Base-by-base conservation (phyloP, 352 stramenopile species). In the Pythium rhizo-oryzae region DNA sequence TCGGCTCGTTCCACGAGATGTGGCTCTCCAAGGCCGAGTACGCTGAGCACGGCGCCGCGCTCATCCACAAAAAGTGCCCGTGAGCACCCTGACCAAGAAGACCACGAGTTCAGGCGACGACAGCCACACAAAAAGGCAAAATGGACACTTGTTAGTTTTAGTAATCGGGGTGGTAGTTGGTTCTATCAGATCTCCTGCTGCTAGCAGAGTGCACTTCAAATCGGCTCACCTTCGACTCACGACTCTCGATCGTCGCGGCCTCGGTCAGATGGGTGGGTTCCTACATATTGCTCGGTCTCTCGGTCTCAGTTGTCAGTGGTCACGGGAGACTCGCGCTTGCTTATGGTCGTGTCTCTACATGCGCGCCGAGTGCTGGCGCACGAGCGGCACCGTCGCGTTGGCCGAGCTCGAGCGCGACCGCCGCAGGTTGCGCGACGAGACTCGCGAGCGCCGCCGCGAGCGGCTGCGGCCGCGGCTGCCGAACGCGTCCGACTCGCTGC, bases 1-100 rank as follows among this genome's bases (percentile, higher is more conserved):
- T 99, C 52, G 96, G 95, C 16, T 99, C 92, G 41, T 99, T 99
- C 82, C 93, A 99, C 72, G 94, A 99, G 68, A 99, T 99, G 97
- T 99, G 97, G 97, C 97, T 99, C 70, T 98, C 95, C 39, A 99
- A 98, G 78, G 85, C 87, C n/a, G 98, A 99, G 81, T 99, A 99
- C 69, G 97, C 98, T 24, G 98, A 99, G 80, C 94, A 97, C 75
- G 98, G 98, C 24, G 84, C 96, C 37, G 81, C 88, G 6, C 97
- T 99, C 71, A 96, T 99, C 49, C 96, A 99, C 85, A 96, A 98
- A 67, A 99, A 99, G 78, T 99, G 96, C 69, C 84, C 35, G 4
- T 41, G 18, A 47, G 2, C 41, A 47, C 84, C 35, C 35, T 41
- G 18, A 47, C 13, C 41, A 47, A 12, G n/a, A n/a, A n/a, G n/a